phyloP scores from a whole-genome alignment of 176 grass and related monocot species.

The Carex cristatella region DNA sequence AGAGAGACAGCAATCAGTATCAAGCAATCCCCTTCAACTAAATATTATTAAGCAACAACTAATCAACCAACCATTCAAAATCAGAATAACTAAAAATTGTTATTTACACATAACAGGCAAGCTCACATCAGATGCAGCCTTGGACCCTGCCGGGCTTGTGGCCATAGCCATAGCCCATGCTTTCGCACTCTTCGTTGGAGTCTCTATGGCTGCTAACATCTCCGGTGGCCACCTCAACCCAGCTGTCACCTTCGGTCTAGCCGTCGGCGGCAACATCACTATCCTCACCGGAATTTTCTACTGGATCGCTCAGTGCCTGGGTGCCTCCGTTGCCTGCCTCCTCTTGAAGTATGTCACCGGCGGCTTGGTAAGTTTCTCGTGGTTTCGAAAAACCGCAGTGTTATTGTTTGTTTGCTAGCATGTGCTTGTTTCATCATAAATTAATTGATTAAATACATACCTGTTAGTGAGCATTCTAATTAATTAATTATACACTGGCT shows the following conservation, averaged over 20 bases:
- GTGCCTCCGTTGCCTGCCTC: conserved; percentile 60
- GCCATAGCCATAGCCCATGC: conserved; percentile 70
- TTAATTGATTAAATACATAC: neutral
- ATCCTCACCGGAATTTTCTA: conserved; percentile 86
- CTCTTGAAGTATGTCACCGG: conserved; percentile 77
- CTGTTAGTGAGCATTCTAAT: neutral
- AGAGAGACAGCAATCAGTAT: too few relatives aligned
- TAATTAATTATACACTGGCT: neutral
- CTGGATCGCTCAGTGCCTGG: conserved; percentile 79
- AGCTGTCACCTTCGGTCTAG: conserved; percentile 75
- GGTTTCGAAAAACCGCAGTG: too few relatives aligned
- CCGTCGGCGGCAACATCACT: conserved; percentile 79
- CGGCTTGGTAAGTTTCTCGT: conserved; percentile 33
- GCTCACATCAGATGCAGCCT: conserved; percentile 44
- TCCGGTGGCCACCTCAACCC: conserved; percentile 94
- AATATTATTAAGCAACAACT: too few relatives aligned
- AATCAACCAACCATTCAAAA: too few relatives aligned
- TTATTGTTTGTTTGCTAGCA: neutral
- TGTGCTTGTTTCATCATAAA: neutral
- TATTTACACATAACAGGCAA: conserved; percentile 29
- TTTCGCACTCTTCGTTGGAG: conserved; percentile 73
- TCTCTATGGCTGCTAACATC: conserved; percentile 79
- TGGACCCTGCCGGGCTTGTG: conserved; percentile 73
- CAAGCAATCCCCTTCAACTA: too few relatives aligned
- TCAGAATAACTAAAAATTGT: neutral